Base-by-base conservation (phyloP, 257 asterid genomes). In the Plantago major region DNA sequence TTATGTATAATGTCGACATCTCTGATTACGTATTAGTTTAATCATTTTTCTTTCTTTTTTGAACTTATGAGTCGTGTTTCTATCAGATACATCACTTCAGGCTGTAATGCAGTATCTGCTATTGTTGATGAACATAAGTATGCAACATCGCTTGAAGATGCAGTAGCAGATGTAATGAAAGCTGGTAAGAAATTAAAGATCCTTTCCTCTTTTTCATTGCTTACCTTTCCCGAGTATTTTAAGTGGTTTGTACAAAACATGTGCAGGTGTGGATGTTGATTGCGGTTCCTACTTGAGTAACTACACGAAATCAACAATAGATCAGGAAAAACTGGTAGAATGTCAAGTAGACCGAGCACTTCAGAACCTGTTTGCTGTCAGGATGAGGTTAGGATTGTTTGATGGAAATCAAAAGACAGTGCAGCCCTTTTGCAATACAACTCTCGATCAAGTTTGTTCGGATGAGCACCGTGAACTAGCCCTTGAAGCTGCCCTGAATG, bases 391-490 rank as follows among this genome's bases (percentile, higher is more conserved):
- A 7, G 95, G 96, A 44, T 22, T 87, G 53, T 87, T 90, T 76
- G 57, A 87, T 33, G 99, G 99, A 7, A 71, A 89, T 30, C 97
- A 95, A 0, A 81, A 62, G 49, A 81, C 79, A 28, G 3, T 7
- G 40, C 91, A 76, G 3, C 48, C 67, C 0, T 89, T 87, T 12
- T 96, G 96, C 16, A 68, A 69, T 17, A 89, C 87, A 9, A 96
- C 97, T n/a, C 94, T 96, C 3, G 72, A 80, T 57, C 97, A 93
- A 46, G 83, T 93, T 0, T 92, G 97, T 76, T 76, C 94, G 2
- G 17, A 74, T 0, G 81, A 28, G 13, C 71, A 82, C 72, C 96
- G 76, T 16, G 91, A 93, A 19, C 76, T 93, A 1, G 95, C 99
- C 3, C 88, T 96, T 10, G 96, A 87, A 54, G 89, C 79, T 10